phyloP scores from a whole-genome alignment of 2,329 filamentous ascomycete genomes.

The Ophiocordyceps camponoti-floridani region DNA sequence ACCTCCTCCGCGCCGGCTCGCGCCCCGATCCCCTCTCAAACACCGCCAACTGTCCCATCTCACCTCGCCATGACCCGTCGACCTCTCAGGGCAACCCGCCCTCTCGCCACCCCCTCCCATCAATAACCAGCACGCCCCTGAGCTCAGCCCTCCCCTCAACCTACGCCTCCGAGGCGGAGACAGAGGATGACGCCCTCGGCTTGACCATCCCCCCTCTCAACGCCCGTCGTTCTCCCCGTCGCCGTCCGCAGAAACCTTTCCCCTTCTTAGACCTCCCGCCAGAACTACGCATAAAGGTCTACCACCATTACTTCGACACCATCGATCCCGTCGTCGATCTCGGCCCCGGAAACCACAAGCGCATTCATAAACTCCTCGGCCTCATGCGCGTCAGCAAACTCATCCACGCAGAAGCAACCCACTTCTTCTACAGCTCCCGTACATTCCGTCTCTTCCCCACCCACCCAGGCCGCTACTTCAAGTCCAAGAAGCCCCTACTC shows the following conservation, averaged over 20 bases:
- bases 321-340: slow-evolving; percentile 43
- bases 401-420: slow-evolving; percentile 44
- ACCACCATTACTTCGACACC: slow-evolving; percentile 41
- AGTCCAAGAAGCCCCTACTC: slow-evolving; percentile 54
- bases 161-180: slow-evolving; percentile 18
- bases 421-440: slow-evolving; percentile 46
- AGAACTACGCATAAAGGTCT: slow-evolving; percentile 53
- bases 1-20: slow-evolving; percentile 28
- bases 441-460: slow-evolving; percentile 51
- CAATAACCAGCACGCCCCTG: slow-evolving; percentile 15
- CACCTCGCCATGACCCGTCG: slow-evolving; percentile 7
- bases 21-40: not conserved
- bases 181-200: slow-evolving; percentile 21
- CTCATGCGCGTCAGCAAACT: slow-evolving; percentile 43
- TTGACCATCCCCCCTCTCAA: slow-evolving; percentile 14
- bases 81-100: slow-evolving; percentile 10
- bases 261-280: slow-evolving; percentile 49
- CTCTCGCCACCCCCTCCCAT: slow-evolving; percentile 6
- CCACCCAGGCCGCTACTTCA: slow-evolving; percentile 46
- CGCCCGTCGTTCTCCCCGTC: slow-evolving; percentile 8
- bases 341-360: slow-evolving; percentile 45
- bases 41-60: too few species aligned
- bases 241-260: slow-evolving; percentile 28
- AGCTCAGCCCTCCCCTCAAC: slow-evolving; percentile 19
- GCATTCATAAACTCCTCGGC: slow-evolving; percentile 38